Evolutionary conservation across 2,329 filamentous ascomycete genomes (phyloP).

Genomic region (Xylaria arbuscula): DNA sequence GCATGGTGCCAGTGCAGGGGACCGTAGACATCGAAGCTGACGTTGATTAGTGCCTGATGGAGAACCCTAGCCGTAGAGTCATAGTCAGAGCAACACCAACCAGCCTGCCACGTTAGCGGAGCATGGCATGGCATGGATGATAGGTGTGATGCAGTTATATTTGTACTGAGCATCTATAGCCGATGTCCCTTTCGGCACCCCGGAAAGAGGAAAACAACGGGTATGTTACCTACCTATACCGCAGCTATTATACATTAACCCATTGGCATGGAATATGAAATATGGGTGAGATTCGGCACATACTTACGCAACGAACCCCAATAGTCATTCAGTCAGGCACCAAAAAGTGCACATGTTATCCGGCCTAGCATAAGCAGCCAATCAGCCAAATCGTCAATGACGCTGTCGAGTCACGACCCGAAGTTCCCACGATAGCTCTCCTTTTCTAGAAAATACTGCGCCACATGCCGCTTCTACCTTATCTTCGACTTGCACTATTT

Average conservation of each 20-base stretch:
- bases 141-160: not conserved
- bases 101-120: conserved; percentile 1
- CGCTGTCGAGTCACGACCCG: not conserved
- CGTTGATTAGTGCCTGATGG: not conserved
- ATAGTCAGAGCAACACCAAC: not conserved
- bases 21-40: not conserved
- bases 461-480: conserved; percentile 12
- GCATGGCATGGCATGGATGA: conserved; percentile 7
- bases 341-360: not conserved
- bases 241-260: not conserved
- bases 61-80: not conserved
- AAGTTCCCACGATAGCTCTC: not conserved
- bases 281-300: not conserved
- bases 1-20: not conserved
- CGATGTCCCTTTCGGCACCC: not conserved
- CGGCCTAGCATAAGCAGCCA: not conserved
- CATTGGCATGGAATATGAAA: not conserved
- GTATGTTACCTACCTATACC: not conserved
- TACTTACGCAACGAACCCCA: not conserved
- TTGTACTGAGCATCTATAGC: not conserved
- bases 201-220: not conserved
- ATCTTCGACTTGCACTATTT: no score
- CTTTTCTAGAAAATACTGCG: conserved; percentile 21
- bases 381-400: not conserved
- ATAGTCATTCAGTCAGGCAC: conserved; percentile 5